A percentile compares a stretch with the other conserved stretches of the same genome.
These are phyloP conservation scores for Phytophthora pinifolia DNA, from an alignment of 352 stramenopile species.

Conservation along the genomic window DNA sequence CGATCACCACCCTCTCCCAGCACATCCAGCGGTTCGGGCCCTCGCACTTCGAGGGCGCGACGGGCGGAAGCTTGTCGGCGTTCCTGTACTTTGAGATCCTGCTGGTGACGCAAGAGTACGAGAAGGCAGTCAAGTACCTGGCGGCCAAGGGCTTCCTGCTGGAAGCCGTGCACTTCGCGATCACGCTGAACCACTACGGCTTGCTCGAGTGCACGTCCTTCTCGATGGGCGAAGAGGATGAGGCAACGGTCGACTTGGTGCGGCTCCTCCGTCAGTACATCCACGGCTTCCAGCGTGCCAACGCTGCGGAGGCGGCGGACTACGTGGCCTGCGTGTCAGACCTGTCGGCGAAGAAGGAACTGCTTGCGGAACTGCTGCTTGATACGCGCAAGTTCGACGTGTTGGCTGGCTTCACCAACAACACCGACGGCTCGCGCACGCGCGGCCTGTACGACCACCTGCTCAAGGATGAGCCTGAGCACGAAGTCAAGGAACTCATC, in stretches of 20 bases:
- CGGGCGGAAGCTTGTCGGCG: conserved; percentile 43
- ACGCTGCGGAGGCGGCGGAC: conserved; percentile 75
- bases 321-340: conserved; percentile 80
- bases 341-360: conserved; percentile 58
- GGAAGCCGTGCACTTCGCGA: conserved; percentile 80
- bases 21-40: conserved; percentile 80
- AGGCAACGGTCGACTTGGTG: conserved; percentile 60
- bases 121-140: conserved; percentile 81
- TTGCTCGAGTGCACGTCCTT: conserved; percentile 63
- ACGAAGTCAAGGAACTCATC: conserved; percentile 79
- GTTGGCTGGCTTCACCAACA: conserved; percentile 78
- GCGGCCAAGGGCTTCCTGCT: conserved; percentile 73
- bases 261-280: conserved; percentile 85
- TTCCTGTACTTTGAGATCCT: conserved; percentile 86
- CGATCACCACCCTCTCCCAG: conserved; percentile 59
- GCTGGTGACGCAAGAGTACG: conserved; percentile 77
- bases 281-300: conserved; percentile 78
- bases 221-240: conserved; percentile 60
- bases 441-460: conserved; percentile 73
- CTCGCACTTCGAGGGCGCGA: conserved; percentile 61
- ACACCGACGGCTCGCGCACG: conserved; percentile 81
- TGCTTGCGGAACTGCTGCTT: conserved; percentile 72
- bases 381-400: conserved; percentile 83
- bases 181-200: conserved; percentile 80
- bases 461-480: conserved; percentile 69